A percentile compares a stretch with the other conserved stretches of the same genome.
phyloP scores from a whole-genome alignment of 192 early-diverging fungal species.

The Jimgerdemannia flammicorona region DNA sequence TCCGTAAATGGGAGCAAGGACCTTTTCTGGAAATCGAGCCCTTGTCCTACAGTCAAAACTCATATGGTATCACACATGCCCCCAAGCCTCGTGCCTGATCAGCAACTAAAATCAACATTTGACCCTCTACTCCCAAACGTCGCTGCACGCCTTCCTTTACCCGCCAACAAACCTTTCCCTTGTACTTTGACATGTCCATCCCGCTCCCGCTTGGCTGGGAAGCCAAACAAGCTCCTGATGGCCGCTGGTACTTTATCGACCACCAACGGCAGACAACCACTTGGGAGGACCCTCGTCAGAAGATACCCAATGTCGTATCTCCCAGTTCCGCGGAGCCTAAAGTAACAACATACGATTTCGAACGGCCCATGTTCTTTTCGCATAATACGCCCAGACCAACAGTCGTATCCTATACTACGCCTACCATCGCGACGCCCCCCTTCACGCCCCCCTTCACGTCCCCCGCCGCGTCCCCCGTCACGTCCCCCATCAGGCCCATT shows the following conservation, averaged over 20 bases:
- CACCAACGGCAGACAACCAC: constrained; percentile 19
- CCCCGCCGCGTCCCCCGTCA: background rate
- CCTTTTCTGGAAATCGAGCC: too few relatives aligned
- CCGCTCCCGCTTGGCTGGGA: constrained; percentile 2
- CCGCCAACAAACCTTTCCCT: too few relatives aligned
- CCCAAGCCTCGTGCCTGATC: background rate
- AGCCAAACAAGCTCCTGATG: background rate
- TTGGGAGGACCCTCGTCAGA: constrained; percentile 24
- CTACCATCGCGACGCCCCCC: too few relatives aligned
- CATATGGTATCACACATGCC: background rate
- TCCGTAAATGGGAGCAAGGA: too few relatives aligned
- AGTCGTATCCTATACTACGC: too few relatives aligned
- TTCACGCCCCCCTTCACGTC: too few relatives aligned
- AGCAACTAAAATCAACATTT: background rate
- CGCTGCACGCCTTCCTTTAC: too few relatives aligned
- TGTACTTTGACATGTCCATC: background rate
- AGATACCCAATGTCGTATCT: background rate
- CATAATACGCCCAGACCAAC: too few relatives aligned
- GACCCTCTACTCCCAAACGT: too few relatives aligned
- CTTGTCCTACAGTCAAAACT: too few relatives aligned
- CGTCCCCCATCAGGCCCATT: background rate
- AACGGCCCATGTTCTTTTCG: background rate
- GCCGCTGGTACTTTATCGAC: constrained; percentile 19
- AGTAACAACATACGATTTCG: background rate
- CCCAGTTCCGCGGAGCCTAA: background rate